These are phyloP conservation scores for Penicillium turbatum DNA, from an alignment of 495 filamentous ascomycete species.

Conservation along the genomic window DNA sequence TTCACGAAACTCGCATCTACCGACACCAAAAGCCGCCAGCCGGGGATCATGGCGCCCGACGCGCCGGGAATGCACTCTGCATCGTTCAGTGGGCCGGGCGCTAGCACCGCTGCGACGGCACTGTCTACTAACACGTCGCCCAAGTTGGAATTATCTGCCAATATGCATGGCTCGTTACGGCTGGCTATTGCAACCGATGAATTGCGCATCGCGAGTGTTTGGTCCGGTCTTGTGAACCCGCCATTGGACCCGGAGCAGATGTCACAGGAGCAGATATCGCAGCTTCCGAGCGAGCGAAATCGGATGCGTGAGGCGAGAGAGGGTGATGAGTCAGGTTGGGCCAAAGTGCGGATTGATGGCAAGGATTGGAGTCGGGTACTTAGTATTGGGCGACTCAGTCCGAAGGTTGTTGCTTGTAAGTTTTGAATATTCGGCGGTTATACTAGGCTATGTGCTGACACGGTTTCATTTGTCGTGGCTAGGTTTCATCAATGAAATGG, in stretches of 20 bases:
- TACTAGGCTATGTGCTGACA: not conserved
- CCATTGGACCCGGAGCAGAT: constrained; percentile 72
- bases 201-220: constrained; percentile 73
- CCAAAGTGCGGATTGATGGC: constrained; percentile 82
- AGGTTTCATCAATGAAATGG: constrained; percentile 71
- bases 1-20: constrained; percentile 73
- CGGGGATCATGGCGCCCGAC: constrained; percentile 12
- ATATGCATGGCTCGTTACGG: constrained; percentile 82
- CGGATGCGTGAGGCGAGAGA: constrained; percentile 52
- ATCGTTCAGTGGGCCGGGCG: not conserved
- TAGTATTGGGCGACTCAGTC: constrained; percentile 82
- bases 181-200: constrained; percentile 73
- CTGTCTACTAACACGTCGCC: constrained; percentile 39
- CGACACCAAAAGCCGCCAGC: constrained; percentile 25
- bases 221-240: constrained; percentile 79
- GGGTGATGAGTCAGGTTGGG: constrained; percentile 67
- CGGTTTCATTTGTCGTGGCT: not conserved
- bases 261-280: constrained; percentile 54
- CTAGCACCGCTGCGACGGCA: constrained; percentile 13
- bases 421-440: constrained; percentile 6
- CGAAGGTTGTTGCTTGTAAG: constrained; percentile 83
- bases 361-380: constrained; percentile 87
- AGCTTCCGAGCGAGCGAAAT: constrained; percentile 70
- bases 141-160: constrained; percentile 76
- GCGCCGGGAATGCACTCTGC: constrained; percentile 5